phyloP scores from a whole-genome alignment of 2,329 filamentous ascomycete genomes.

The Penicillium rolfsii region DNA sequence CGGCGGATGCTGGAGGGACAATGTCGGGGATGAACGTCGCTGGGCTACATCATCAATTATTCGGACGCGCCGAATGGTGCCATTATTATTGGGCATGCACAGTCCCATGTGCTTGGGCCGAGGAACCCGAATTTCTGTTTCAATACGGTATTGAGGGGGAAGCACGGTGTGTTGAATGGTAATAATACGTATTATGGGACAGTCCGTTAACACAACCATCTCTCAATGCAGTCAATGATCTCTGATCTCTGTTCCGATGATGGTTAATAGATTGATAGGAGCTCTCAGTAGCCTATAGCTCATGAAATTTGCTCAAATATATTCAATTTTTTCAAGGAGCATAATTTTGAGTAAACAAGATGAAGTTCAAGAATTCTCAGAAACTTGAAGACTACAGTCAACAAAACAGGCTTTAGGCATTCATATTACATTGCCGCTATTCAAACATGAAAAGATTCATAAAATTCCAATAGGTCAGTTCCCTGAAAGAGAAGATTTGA shows the following conservation, averaged over 20 bases:
- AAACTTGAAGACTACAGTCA: background rate
- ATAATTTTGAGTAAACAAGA: background rate
- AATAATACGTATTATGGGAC: constrained; percentile 2
- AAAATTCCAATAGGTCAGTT: background rate
- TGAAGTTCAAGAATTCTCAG: background rate
- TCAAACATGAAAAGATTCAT: background rate
- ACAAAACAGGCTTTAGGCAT: background rate
- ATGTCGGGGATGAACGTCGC: constrained; percentile 12
- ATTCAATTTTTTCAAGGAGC: background rate
- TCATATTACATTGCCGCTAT: background rate
- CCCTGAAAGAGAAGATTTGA: too few species aligned
- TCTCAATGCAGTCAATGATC: background rate
- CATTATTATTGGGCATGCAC: constrained; percentile 13
- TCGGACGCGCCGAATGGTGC: constrained; percentile 23
- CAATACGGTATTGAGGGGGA: constrained; percentile 9
- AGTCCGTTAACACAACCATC: background rate
- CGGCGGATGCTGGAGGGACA: constrained; percentile 9
- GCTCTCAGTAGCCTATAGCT: background rate
- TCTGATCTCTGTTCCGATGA: background rate
- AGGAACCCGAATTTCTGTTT: constrained; percentile 15
- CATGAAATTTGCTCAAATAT: background rate
- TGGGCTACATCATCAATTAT: constrained; percentile 20
- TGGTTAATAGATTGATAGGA: background rate
- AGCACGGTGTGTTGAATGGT: background rate
- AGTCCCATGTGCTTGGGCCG: constrained; percentile 23